Base-by-base conservation (phyloP, 1,284 basidiomycete genomes). In the Ganoderma resinaceum region DNA sequence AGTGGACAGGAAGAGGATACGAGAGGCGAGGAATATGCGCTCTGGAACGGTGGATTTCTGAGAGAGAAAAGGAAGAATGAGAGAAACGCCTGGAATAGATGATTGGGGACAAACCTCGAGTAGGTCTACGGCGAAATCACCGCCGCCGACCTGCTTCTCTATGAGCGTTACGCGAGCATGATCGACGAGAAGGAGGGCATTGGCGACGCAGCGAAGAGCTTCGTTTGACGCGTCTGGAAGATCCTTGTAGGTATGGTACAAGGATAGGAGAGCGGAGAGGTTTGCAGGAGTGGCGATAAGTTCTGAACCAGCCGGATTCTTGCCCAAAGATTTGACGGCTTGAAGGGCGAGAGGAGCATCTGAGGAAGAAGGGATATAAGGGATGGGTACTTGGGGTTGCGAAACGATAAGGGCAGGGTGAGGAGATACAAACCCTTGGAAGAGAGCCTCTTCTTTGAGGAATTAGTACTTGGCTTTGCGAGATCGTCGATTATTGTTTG, bases 241-340 rank as follows among this genome's bases (percentile, higher is more conserved):
- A 73, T 90, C 83, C 72, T 86, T 87, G 77, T 86, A 84, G 0
- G 81, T 75, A 8, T 80, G 78, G 18, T 87, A 83, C n/a, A 91
- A 73, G 5, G 78, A 74, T 46, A 92, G 81, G 31, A 92, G 80
- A 29, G 82, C 80, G 6, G 83, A 85, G 65, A 92, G 81, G 75
- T 88, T 91, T 20, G 81, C 73, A 4, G 85, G 73, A 2, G 81
- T 82, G 12, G 89, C 85, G 31, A 96, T 84, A 55, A 89, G 82
- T 65, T 84, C 81, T 11, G 95, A 94, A 16, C 91, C 93, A 6
- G 87, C 81, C 0, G 88, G 89, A 66, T 90, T 87, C 74, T 91
- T 90, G 26, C 92, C 93, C 2, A 96, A 84, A 2, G 86, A 88
- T 80, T 96, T 96, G 70, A 96, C 77, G 0, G 92, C 89, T 42